Percentiles rank a stretch among this genome's conserved stretches.
These are phyloP conservation scores for Sicyos baderoa DNA, from an alignment of 306 rosid genomes.

Conservation along the genomic window DNA sequence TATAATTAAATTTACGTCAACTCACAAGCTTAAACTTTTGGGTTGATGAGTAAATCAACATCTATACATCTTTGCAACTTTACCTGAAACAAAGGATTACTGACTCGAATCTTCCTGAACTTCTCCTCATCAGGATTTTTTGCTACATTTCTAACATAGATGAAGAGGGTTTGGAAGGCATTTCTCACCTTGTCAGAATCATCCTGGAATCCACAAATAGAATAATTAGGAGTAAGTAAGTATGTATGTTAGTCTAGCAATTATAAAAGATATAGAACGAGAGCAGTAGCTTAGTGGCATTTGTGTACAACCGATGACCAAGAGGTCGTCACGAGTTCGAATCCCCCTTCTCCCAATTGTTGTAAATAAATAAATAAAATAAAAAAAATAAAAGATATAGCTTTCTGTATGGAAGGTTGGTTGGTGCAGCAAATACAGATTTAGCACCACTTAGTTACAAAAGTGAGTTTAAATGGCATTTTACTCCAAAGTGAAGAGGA, in stretches of 20 bases:
- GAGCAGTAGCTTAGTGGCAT: no score
- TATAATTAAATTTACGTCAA: no score
- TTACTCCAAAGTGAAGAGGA: not conserved
- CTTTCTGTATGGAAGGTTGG: not conserved
- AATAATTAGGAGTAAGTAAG: conserved; percentile 12
- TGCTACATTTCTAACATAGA: conserved; percentile 70
- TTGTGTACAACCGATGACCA: no score
- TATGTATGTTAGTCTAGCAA: conserved; percentile 12
- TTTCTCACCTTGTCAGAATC: conserved; percentile 55
- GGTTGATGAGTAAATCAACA: no score
- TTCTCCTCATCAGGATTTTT: conserved; percentile 71
- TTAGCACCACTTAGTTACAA: no score
- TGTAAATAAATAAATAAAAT: no score
- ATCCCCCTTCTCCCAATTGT: no score
- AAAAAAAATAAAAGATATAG: not conserved
- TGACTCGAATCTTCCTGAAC: conserved; percentile 66
- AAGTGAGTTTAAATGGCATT: not conserved
- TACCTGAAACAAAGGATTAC: conserved; percentile 68
- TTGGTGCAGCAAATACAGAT: not conserved
- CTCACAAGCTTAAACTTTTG: no score
- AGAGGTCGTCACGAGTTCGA: no score
- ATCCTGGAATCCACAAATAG: conserved; percentile 40
- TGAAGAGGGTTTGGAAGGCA: conserved; percentile 71
- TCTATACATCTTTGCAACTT: no score
- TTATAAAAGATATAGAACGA: not conserved